These are phyloP conservation scores for Colletotrichum magnum DNA, from an alignment of 2,329 filamentous ascomycete genomes.

Conservation along the genomic window DNA sequence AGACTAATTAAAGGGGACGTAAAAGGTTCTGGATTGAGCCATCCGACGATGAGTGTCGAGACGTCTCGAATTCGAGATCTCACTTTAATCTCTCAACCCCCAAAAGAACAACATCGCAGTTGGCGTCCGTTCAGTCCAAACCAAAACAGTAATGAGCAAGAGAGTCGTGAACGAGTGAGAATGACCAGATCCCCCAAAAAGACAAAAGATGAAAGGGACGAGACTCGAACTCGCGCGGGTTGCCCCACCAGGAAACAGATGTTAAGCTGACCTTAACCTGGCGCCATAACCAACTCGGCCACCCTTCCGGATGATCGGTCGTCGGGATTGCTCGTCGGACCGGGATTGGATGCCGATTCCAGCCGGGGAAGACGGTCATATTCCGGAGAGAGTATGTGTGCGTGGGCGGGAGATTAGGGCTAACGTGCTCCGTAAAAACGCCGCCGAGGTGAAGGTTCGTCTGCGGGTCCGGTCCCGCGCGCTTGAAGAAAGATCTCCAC, in stretches of 20 bases:
- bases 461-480: no score
- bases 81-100: no score
- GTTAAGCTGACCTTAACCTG: conserved; percentile 40
- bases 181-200: background rate
- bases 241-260: conserved; percentile 42
- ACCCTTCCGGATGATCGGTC: conserved; percentile 26
- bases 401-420: conserved; percentile 26
- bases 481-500: no score
- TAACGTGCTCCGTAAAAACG: background rate
- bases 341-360: background rate
- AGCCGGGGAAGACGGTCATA: background rate
- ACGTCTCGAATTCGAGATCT: no score
- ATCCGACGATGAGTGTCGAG: no score
- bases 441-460: no score
- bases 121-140: background rate
- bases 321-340: background rate
- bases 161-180: background rate
- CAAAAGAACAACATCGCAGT: background rate
- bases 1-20: no score
- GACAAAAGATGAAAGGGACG: conserved; percentile 31
- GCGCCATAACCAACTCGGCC: conserved; percentile 42
- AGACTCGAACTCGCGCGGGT: conserved; percentile 41
- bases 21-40: no score
- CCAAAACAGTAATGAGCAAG: no score
- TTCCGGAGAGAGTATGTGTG: background rate